These are phyloP conservation scores for Chamaenerion angustifolium DNA, from an alignment of 345 rosid genomes.

Conservation along the genomic window DNA sequence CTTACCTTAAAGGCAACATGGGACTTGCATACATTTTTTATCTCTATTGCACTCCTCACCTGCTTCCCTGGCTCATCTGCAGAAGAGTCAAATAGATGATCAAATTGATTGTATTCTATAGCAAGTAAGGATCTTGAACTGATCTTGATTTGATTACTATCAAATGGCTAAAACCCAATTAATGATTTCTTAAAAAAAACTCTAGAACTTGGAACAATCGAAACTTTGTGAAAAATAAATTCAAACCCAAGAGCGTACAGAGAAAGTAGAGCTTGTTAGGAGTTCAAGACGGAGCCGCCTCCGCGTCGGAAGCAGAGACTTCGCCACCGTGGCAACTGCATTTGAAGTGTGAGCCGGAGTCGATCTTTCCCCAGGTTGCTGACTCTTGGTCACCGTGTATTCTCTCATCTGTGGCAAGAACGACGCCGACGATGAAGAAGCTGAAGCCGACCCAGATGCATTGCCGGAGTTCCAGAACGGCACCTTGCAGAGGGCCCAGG, in stretches of 20 bases:
- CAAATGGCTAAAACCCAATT: too few species aligned
- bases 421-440: constrained; percentile 24
- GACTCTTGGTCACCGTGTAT: constrained; percentile 17
- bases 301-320: constrained; percentile 51
- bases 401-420: constrained; percentile 17
- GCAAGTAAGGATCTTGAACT: too few species aligned
- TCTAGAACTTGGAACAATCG: background rate
- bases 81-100: constrained; percentile 7
- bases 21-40: constrained; percentile 54
- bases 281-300: constrained; percentile 66
- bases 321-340: constrained; percentile 42
- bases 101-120: constrained; percentile 1
- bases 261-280: constrained; percentile 59
- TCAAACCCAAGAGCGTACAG: constrained; percentile 19
- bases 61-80: constrained; percentile 67
- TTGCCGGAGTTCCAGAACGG: constrained; percentile 45
- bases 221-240: background rate
- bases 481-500: constrained; percentile 33
- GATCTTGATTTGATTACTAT: too few species aligned
- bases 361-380: constrained; percentile 1
- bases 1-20: constrained; percentile 63
- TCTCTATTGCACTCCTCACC: constrained; percentile 50
- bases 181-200: background rate
- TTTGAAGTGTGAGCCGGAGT: constrained; percentile 19
- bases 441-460: constrained; percentile 17